Conservation (phyloP, 164 flowering plant species). For the Nelumbo lutea region DNA sequence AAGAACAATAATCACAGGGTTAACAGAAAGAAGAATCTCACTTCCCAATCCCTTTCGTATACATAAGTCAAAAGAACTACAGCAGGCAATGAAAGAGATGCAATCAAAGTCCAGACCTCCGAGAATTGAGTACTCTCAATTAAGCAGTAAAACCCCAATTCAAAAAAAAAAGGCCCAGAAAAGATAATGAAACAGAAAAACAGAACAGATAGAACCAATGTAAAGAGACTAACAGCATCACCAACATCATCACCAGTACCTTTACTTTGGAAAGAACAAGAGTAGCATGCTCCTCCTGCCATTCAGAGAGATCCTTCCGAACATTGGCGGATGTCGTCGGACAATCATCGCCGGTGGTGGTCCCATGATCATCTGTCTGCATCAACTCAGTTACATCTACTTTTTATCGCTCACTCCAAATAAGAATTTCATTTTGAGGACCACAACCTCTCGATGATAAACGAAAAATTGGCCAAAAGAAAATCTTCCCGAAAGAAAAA, state of each 20-base stretch:
- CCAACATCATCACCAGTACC: constrained; percentile 26
- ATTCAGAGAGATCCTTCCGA: constrained; percentile 62
- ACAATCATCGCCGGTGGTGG: constrained; percentile 10
- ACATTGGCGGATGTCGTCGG: constrained; percentile 27
- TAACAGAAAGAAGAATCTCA: neutral
- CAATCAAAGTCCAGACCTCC: neutral
- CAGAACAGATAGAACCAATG: neutral
- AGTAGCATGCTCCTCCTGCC: constrained; percentile 80
- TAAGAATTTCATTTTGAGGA: constrained; percentile 2
- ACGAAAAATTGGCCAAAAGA: neutral
- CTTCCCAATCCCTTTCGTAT: neutral
- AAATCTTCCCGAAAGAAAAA: neutral
- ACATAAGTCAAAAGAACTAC: neutral
- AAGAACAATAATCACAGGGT: constrained; percentile 8
- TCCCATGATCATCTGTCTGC: constrained; percentile 38
- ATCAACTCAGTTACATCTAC: constrained; percentile 14
- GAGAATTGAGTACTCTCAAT: neutral
- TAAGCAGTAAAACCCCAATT: neutral
- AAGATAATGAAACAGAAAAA: neutral
- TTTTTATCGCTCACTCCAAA: neutral
- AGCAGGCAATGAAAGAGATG: neutral
- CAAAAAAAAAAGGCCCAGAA: neutral
- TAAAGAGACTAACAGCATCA: neutral
- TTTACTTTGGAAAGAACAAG: constrained; percentile 67
- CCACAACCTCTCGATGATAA: neutral